These are phyloP conservation scores for Dissophora globulifera DNA, from an alignment of 192 early-diverging fungal genomes.

Conservation along the genomic window DNA sequence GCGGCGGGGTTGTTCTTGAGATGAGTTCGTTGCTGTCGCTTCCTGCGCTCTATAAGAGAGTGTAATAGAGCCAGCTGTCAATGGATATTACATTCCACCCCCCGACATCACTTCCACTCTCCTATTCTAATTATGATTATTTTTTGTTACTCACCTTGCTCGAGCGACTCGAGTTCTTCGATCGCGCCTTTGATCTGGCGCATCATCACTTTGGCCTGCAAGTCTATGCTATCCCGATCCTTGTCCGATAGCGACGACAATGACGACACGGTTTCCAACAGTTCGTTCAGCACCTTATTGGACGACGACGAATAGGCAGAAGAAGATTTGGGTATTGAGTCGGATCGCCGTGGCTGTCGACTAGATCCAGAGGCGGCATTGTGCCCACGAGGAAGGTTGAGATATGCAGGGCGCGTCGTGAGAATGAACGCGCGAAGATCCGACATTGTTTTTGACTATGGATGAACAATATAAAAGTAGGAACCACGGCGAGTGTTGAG, in stretches of 20 bases:
- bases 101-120: too few species aligned
- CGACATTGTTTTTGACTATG: conserved; percentile 46
- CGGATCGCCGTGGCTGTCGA: conserved; percentile 12
- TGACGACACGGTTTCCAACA: conserved; percentile 34
- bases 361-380: not conserved
- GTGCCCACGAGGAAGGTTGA: conserved; percentile 35
- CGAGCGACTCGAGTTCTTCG: conserved; percentile 43
- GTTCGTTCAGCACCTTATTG: conserved; percentile 28
- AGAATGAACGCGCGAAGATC: conserved; percentile 46
- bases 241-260: conserved; percentile 40
- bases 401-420: conserved; percentile 40
- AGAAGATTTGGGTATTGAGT: conserved; percentile 35
- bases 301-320: conserved; percentile 19
- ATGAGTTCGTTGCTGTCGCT: conserved; percentile 16
- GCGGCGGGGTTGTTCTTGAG: not conserved
- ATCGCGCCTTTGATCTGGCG: conserved; percentile 48
- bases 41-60: conserved; percentile 20
- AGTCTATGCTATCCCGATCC: conserved; percentile 50
- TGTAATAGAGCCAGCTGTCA: too few species aligned
- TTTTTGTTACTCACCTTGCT: conserved; percentile 30
- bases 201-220: conserved; percentile 51
- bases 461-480: too few species aligned
- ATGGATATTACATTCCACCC: too few species aligned
- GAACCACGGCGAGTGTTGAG: not conserved
- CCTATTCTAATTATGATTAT: too few species aligned